phyloP scores from a whole-genome alignment of 164 flowering plant genomes.

The Platanus orientalis region DNA sequence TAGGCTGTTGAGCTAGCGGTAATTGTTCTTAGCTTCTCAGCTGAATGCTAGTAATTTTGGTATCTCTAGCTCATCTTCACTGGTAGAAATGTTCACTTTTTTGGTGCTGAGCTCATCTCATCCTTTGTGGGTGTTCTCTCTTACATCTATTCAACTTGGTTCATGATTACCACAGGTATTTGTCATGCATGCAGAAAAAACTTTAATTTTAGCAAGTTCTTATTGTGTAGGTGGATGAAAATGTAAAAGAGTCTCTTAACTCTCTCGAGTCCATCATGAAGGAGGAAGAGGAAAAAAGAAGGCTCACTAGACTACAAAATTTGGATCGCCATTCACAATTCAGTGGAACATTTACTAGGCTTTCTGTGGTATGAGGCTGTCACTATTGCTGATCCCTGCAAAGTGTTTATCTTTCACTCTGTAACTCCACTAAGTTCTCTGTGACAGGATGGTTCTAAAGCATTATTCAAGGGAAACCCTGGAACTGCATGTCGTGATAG shows the following conservation, averaged over 20 bases:
- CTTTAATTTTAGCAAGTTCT: slow-evolving; percentile 1
- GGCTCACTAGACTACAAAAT: slow-evolving; percentile 35
- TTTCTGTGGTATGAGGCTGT: slow-evolving; percentile 52
- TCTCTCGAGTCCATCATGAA: slow-evolving; percentile 62
- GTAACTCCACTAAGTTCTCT: slow-evolving; percentile 8
- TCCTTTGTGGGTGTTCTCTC: not conserved
- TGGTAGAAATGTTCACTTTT: not conserved
- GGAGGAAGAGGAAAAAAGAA: slow-evolving; percentile 72
- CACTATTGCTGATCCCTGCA: not conserved
- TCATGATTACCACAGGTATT: not conserved
- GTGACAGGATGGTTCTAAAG: slow-evolving; percentile 87
- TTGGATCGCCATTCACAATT: slow-evolving; percentile 61
- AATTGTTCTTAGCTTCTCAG: not conserved
- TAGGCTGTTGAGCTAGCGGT: not conserved
- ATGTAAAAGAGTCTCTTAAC: slow-evolving; percentile 37
- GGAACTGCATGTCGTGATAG: slow-evolving; percentile 32
- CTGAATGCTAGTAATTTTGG: not conserved
- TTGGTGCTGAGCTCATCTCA: not conserved
- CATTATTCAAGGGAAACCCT: slow-evolving; percentile 71
- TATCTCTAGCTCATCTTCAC: not conserved
- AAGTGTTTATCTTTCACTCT: not conserved
- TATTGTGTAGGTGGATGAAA: slow-evolving; percentile 40
- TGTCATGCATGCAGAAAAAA: not conserved
- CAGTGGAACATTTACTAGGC: slow-evolving; percentile 72
- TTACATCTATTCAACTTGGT: not conserved